Base-by-base conservation (phyloP, 306 rosid species). In the Lathyrus tuberosus region DNA sequence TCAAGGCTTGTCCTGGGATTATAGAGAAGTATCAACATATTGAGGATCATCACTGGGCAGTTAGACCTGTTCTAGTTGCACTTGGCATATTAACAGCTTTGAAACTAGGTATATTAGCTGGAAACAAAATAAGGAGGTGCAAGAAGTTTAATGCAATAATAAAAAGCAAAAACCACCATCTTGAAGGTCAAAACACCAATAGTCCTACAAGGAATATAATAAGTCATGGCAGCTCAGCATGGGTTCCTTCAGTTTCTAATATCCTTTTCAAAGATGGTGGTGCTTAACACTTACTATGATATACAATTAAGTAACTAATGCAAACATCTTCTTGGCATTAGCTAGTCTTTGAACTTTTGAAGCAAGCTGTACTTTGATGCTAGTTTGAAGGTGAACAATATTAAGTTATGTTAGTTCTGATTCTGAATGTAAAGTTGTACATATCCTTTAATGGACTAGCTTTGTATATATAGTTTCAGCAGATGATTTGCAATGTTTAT, bases 11-110 rank as follows among this genome's bases (percentile, higher is more conserved):
- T 71, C 84, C 88, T 0, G 89, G 97, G 37, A 18, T 90, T 64
- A 75, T 88, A 51, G 89, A 83, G 53, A 93, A 90, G 81, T 94
- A 84, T 80, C 90, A 90, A 71, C 98, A 94, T 74, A 66, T 94
- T 0, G 98, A 94, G 86, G 92, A 94, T 84, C 87, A 88, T 74
- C 97, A 90, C 54, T 88, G 96, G 98, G 85, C 91, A 6, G 84
- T 94, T 46, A 87, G 95, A 41, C 98, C 98, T 57, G 73, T 84
- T 82, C 62, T 90, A 52, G 78, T 87, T 71, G 91, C 90, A 52
- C 56, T 94, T 10, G 89, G 97, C 16, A 43, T 94, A 37, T 77
- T 87, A n/a, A 85, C 98, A 31, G 88, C 90, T 42, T 44, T 88
- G 83, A 94, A 86, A 76, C 74, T 84, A 11, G 97, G 97, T 53